Evolutionary conservation across 495 filamentous ascomycete genomes (phyloP).

Genomic region (Xylaria acuta): DNA sequence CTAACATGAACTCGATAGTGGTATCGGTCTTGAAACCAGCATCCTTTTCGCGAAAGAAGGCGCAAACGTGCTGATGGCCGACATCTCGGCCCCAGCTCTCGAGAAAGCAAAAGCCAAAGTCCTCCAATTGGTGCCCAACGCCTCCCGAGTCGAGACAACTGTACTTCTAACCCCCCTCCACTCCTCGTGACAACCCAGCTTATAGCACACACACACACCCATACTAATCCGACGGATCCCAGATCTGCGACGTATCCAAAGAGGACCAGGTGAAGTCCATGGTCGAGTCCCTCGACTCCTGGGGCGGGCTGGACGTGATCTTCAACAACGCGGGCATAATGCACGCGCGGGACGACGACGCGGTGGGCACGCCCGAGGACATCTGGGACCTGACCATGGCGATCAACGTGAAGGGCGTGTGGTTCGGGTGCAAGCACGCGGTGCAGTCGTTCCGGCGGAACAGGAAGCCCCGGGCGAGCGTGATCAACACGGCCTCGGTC

Average conservation of each 20-base stretch:
- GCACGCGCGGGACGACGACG: conserved; percentile 87
- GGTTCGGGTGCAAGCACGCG: conserved; percentile 95
- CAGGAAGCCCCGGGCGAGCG: conserved; percentile 75
- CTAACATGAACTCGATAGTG: conserved; percentile 56
- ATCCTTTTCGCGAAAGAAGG: conserved; percentile 93
- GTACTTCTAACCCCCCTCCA: conserved; percentile 41
- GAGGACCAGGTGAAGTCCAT: conserved; percentile 74
- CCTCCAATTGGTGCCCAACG: conserved; percentile 70
- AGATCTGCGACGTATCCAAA: conserved; percentile 68
- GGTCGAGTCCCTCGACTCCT: conserved; percentile 74
- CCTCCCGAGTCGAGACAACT: conserved; percentile 63
- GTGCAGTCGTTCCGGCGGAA: conserved; percentile 81
- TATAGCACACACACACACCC: not conserved
- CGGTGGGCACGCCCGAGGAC: conserved; percentile 80
- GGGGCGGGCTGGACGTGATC: conserved; percentile 93
- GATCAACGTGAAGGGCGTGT: conserved; percentile 98
- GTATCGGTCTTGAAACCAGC: conserved; percentile 93
- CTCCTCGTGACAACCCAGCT: not conserved
- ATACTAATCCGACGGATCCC: conserved; percentile 9
- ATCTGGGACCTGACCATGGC: conserved; percentile 95
- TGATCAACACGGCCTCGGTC: conserved; percentile 95
- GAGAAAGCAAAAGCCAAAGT: conserved; percentile 72
- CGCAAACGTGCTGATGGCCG: conserved; percentile 83
- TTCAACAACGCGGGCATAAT: conserved; percentile 99
- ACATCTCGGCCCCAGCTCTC: conserved; percentile 77